A percentile compares a stretch with the other conserved stretches of the same genome.
These are phyloP conservation scores for Brassica cretica DNA, from an alignment of 345 rosid genomes.

Conservation along the genomic window DNA sequence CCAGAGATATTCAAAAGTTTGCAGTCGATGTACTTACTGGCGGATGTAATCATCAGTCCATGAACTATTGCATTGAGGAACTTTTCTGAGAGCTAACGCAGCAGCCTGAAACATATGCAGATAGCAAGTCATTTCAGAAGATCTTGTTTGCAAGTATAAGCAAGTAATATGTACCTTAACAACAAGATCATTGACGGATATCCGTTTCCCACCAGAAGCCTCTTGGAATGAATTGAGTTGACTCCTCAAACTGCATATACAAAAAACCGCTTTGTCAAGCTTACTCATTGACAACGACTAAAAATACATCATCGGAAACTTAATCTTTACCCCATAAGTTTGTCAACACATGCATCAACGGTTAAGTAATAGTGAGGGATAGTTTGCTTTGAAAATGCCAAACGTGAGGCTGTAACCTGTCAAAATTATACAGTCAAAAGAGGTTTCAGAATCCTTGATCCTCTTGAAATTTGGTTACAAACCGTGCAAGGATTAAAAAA, in stretches of 20 bases:
- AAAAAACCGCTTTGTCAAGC: conserved; percentile 19
- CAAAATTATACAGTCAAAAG: conserved; percentile 30
- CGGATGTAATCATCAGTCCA: conserved; percentile 92
- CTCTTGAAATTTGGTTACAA: background rate
- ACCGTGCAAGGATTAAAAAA: background rate
- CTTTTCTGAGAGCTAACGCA: conserved; percentile 88
- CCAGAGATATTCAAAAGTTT: conserved; percentile 1
- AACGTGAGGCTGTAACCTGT: conserved; percentile 93
- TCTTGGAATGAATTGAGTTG: conserved; percentile 84
- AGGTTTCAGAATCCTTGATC: conserved; percentile 15
- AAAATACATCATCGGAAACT: conserved; percentile 7
- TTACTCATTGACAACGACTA: background rate
- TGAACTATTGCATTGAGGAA: conserved; percentile 96
- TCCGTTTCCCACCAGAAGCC: conserved; percentile 86
- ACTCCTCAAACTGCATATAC: conserved; percentile 63
- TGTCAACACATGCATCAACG: conserved; percentile 92
- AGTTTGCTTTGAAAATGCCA: conserved; percentile 89
- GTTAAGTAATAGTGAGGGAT: conserved; percentile 96
- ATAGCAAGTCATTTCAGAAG: background rate
- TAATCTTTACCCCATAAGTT: conserved; percentile 74
- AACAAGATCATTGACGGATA: conserved; percentile 94
- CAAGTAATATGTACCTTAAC: conserved; percentile 67
- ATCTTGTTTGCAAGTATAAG: conserved; percentile 14
- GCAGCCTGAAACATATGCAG: conserved; percentile 69
- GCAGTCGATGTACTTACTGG: conserved; percentile 59